These are phyloP conservation scores for Cercis canadensis DNA, from an alignment of 306 rosid genomes.

Conservation along the genomic window DNA sequence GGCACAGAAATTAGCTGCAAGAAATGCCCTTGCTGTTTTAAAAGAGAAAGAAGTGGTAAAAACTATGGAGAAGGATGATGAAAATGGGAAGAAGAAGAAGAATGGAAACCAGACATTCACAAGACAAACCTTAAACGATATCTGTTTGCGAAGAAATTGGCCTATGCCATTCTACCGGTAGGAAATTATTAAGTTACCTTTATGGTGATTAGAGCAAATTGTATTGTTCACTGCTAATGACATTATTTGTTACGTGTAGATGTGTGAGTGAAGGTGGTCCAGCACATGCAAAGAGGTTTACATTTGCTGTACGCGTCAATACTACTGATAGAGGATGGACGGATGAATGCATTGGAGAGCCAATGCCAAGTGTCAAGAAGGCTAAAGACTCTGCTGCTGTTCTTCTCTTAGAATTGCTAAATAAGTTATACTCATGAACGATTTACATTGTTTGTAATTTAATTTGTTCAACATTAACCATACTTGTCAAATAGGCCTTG, in stretches of 20 bases:
- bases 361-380: slow-evolving; percentile 98
- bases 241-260: slow-evolving; percentile 42
- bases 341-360: slow-evolving; percentile 94
- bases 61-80: slow-evolving; percentile 65
- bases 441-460: slow-evolving; percentile 1
- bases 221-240: neutral
- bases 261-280: slow-evolving; percentile 99
- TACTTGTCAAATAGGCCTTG: too few species aligned
- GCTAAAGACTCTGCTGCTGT: slow-evolving; percentile 98
- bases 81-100: slow-evolving; percentile 72
- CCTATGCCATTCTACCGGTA: slow-evolving; percentile 95
- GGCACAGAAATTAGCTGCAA: slow-evolving; percentile 99
- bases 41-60: slow-evolving; percentile 82
- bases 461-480: neutral
- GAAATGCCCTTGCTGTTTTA: slow-evolving; percentile 90
- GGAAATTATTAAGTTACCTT: slow-evolving; percentile 18
- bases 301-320: slow-evolving; percentile 91
- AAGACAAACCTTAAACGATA: slow-evolving; percentile 90
- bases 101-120: slow-evolving; percentile 90
- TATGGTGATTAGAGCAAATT: neutral
- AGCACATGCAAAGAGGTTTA: slow-evolving; percentile 97
- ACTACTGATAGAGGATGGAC: slow-evolving; percentile 91
- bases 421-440: slow-evolving; percentile 70
- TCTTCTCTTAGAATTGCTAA: slow-evolving; percentile 85
- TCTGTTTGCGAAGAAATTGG: slow-evolving; percentile 94